phyloP scores from a whole-genome alignment of 2,329 filamentous ascomycete genomes.

The Diaporthe sp. region DNA sequence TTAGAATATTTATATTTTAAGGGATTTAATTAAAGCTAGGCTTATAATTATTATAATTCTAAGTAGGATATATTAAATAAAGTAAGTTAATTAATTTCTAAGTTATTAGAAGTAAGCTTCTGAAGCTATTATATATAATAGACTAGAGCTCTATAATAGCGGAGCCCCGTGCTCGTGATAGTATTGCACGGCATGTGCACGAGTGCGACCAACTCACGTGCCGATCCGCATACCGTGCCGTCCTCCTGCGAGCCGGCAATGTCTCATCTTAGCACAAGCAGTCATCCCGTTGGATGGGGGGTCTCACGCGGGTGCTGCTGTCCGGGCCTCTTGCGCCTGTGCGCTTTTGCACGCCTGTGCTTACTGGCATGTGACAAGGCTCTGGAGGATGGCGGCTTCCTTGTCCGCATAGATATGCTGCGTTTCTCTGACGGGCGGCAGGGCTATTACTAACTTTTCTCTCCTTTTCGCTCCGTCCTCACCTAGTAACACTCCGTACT shows the following conservation, averaged over 20 bases:
- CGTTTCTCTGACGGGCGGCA: background rate
- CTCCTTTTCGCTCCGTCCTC: background rate
- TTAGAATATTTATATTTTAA: too few relatives aligned
- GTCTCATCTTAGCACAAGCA: conserved; percentile 10
- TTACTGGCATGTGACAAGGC: conserved; percentile 19
- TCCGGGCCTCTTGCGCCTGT: background rate
- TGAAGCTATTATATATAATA: too few relatives aligned
- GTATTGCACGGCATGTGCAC: background rate
- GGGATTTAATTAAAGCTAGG: too few relatives aligned
- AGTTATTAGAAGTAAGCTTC: too few relatives aligned
- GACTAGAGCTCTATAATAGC: too few relatives aligned
- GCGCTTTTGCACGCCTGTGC: background rate
- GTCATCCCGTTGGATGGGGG: background rate
- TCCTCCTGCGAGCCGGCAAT: background rate
- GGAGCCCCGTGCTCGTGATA: background rate
- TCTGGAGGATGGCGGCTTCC: background rate
- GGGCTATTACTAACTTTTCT: background rate
- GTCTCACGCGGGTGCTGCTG: background rate
- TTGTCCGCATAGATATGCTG: background rate
- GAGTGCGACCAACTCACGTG: conserved; percentile 13
- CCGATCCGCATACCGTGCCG: background rate
- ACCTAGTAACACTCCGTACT: background rate
- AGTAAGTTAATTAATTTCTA: too few relatives aligned
- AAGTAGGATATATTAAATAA: too few relatives aligned
- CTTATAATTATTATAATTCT: too few relatives aligned